These are phyloP conservation scores for Calonectria montana DNA, from an alignment of 2,329 filamentous ascomycete genomes.

Conservation along the genomic window DNA sequence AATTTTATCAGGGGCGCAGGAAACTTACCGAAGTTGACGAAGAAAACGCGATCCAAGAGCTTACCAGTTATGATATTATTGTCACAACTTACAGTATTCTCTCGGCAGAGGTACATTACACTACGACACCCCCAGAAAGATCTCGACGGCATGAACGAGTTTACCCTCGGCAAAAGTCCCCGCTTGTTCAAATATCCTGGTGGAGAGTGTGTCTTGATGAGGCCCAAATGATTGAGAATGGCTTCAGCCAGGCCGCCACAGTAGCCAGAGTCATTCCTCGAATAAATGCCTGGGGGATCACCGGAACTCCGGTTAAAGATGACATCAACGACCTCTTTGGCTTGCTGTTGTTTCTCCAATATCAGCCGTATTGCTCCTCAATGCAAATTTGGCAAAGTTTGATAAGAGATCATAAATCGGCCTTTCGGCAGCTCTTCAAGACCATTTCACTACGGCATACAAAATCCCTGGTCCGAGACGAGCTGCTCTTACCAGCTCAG, in stretches of 20 bases:
- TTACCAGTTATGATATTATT: conserved; percentile 68
- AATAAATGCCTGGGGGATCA: conserved; percentile 90
- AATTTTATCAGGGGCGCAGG: conserved; percentile 66
- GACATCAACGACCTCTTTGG: conserved; percentile 83
- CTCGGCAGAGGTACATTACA: conserved; percentile 83
- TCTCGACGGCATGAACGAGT: conserved; percentile 72
- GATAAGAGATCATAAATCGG: conserved; percentile 66
- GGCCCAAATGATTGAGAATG: conserved; percentile 94
- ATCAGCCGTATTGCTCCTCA: conserved; percentile 78
- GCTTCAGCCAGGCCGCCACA: conserved; percentile 83
- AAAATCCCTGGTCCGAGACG: conserved; percentile 82
- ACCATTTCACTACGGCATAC: conserved; percentile 84
- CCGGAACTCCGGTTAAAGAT: conserved; percentile 86
- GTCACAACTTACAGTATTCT: conserved; percentile 77
- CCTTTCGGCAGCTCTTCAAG: conserved; percentile 77
- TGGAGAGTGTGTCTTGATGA: conserved; percentile 85
- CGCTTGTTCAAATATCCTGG: conserved; percentile 85
- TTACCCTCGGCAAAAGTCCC: conserved; percentile 76
- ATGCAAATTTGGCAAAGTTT: conserved; percentile 76
- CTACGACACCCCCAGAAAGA: conserved; percentile 76
- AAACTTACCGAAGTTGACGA: conserved; percentile 49
- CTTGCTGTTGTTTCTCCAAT: conserved; percentile 82
- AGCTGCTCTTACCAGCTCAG: conserved; percentile 83
- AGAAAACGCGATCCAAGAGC: conserved; percentile 53
- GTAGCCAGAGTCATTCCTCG: conserved; percentile 85